Percentiles rank a stretch among this genome's conserved stretches.
Evolutionary conservation across 2,329 filamentous ascomycete species (phyloP).

Genomic region (Neurospora crassa): DNA sequence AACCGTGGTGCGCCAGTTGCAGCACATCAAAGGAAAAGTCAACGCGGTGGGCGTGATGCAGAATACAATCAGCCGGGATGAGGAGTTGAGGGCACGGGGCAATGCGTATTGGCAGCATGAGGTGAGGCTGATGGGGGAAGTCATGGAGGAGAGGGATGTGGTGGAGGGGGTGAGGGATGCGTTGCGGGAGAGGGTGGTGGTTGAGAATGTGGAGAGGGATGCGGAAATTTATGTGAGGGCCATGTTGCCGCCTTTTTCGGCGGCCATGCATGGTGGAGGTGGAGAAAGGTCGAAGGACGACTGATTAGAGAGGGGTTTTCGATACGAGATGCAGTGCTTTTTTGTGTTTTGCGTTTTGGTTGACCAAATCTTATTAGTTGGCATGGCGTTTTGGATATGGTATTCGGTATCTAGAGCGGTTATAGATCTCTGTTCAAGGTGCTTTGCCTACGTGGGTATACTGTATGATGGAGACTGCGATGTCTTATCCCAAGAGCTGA

Average conservation of each 20-base stretch:
- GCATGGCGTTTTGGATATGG: not conserved
- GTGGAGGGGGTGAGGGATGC: constrained; percentile 61
- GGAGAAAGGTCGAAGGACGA: constrained; percentile 5
- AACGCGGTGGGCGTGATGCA: constrained; percentile 65
- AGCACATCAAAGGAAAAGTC: constrained; percentile 54
- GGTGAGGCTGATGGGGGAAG: constrained; percentile 58
- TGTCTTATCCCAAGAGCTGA: not conserved
- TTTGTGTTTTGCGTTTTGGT: not conserved
- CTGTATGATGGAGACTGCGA: not conserved
- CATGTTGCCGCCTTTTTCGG: constrained; percentile 29
- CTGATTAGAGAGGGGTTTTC: not conserved
- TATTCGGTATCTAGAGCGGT: not conserved
- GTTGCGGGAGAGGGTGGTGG: constrained; percentile 53
- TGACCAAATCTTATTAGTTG: not conserved
- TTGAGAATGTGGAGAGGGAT: constrained; percentile 49
- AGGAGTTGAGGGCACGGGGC: constrained; percentile 53
- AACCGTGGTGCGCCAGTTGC: constrained; percentile 43
- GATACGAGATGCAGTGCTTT: not conserved
- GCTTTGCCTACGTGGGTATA: not conserved
- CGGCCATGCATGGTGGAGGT: constrained; percentile 12
- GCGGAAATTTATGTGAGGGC: constrained; percentile 51
- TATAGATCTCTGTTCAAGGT: not conserved
- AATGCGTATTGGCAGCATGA: constrained; percentile 77
- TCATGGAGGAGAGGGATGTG: constrained; percentile 72
- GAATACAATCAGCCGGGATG: constrained; percentile 71